Conservation (phyloP, 2,329 filamentous ascomycete genomes). For the Penicillium paneum region DNA sequence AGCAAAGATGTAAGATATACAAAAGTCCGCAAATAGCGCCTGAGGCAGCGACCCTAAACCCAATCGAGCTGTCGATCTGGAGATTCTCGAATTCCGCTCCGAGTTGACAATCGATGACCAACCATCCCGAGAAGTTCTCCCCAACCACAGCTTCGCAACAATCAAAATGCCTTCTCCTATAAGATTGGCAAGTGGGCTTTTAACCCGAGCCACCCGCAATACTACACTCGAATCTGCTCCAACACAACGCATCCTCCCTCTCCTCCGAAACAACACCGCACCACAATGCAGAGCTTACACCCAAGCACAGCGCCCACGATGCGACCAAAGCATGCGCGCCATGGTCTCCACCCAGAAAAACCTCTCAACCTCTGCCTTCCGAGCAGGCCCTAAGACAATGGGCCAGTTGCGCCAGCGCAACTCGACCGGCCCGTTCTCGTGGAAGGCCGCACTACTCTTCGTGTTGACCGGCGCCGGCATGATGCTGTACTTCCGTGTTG, state of each 20-base stretch:
- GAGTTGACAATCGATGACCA: slow-evolving; percentile 6
- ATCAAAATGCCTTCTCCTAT: slow-evolving; percentile 29
- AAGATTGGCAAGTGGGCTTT: slow-evolving; percentile 19
- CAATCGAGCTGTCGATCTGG: slow-evolving; percentile 21
- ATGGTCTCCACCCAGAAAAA: slow-evolving; percentile 10
- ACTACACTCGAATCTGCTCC: slow-evolving; percentile 13
- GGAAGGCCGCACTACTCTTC: slow-evolving; percentile 85
- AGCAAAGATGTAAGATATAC: background rate
- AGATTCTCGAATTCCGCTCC: slow-evolving; percentile 21
- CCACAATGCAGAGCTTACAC: slow-evolving; percentile 24
- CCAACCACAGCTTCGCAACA: slow-evolving; percentile 2
- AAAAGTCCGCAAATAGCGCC: background rate
- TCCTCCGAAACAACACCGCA: slow-evolving; percentile 18
- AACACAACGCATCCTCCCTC: slow-evolving; percentile 15
- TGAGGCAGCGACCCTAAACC: slow-evolving; percentile 23
- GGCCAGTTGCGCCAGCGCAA: slow-evolving; percentile 40
- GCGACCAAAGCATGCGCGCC: slow-evolving; percentile 8
- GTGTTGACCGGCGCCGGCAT: slow-evolving; percentile 72
- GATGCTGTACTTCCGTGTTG: slow-evolving; percentile 86
- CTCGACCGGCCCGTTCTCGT: slow-evolving; percentile 71
- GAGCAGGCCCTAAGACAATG: slow-evolving; percentile 35
- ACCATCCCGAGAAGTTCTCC: slow-evolving; percentile 2
- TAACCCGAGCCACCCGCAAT: slow-evolving; percentile 17
- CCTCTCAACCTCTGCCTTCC: slow-evolving; percentile 32
- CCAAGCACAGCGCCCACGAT: slow-evolving; percentile 22